Conservation (phyloP, 2,329 filamentous ascomycete species). For the Trichoderma afroharzianum region DNA sequence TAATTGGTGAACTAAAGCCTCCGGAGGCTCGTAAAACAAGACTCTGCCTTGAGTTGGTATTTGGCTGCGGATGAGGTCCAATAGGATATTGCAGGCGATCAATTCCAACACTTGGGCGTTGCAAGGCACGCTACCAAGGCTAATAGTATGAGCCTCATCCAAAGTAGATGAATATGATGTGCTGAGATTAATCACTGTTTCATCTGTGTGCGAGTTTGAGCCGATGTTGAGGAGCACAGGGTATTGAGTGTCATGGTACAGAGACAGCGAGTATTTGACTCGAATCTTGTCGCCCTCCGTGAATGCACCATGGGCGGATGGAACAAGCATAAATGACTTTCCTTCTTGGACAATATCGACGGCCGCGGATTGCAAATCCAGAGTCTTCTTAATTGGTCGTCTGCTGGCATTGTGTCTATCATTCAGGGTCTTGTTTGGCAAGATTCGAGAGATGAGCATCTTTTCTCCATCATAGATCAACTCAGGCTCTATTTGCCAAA, state of each 20-base stretch:
- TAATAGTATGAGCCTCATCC: background rate
- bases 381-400: background rate
- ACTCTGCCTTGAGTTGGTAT: background rate
- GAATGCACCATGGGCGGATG: background rate
- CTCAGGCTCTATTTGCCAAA: background rate
- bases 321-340: background rate
- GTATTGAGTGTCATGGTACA: background rate
- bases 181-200: background rate
- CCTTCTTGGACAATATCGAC: background rate
- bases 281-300: background rate
- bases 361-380: background rate
- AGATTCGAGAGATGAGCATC: background rate
- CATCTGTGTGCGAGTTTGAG: background rate
- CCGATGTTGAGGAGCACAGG: background rate
- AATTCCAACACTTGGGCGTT: background rate
- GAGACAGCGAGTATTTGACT: background rate
- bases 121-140: background rate
- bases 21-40: background rate
- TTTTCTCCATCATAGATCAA: background rate
- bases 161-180: background rate
- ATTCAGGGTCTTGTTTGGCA: background rate
- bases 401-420: background rate
- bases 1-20: background rate
- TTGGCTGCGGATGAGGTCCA: background rate
- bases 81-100: background rate